These are phyloP conservation scores for Bothriochloa decipiens DNA, from an alignment of 176 grass and related monocot genomes.

Conservation along the genomic window DNA sequence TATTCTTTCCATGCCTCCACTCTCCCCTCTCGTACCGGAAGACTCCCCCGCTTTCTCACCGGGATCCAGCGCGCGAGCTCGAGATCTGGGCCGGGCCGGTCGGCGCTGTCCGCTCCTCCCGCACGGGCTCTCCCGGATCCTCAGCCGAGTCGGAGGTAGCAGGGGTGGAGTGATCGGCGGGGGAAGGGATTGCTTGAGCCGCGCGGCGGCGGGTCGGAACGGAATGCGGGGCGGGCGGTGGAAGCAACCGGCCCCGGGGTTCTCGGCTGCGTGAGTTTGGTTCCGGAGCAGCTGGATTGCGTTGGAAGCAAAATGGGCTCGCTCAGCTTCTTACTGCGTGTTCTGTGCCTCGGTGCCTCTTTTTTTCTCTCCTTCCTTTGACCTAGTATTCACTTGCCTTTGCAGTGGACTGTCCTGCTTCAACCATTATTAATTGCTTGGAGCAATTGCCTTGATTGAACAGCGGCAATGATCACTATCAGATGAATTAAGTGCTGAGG, in stretches of 20 bases:
- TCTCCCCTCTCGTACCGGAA: neutral
- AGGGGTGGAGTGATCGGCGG: slow-evolving; percentile 30
- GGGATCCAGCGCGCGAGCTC: slow-evolving; percentile 40
- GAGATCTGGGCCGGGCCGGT: slow-evolving; percentile 37
- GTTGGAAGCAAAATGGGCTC: neutral
- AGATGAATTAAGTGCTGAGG: neutral
- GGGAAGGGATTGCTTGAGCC: slow-evolving; percentile 37
- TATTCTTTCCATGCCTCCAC: no score
- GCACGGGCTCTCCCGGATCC: neutral
- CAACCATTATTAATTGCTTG: neutral
- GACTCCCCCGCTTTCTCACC: neutral
- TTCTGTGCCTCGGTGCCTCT: neutral
- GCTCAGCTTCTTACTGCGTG: neutral
- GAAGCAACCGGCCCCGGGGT: slow-evolving; percentile 18
- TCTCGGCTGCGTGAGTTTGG: slow-evolving; percentile 7
- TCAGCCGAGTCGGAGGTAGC: neutral
- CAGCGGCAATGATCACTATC: slow-evolving; percentile 9
- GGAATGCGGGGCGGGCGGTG: slow-evolving; percentile 24
- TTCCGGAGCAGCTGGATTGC: neutral
- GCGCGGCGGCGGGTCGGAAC: slow-evolving; percentile 12
- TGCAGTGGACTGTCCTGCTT: neutral
- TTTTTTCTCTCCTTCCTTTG: no score
- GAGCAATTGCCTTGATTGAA: neutral
- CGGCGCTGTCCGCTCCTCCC: neutral
- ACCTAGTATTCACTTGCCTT: neutral